Percentiles rank a stretch among this genome's conserved stretches.
These are phyloP conservation scores for Ceraceosorus bombacis DNA, from an alignment of 1,284 basidiomycete species.

Conservation along the genomic window DNA sequence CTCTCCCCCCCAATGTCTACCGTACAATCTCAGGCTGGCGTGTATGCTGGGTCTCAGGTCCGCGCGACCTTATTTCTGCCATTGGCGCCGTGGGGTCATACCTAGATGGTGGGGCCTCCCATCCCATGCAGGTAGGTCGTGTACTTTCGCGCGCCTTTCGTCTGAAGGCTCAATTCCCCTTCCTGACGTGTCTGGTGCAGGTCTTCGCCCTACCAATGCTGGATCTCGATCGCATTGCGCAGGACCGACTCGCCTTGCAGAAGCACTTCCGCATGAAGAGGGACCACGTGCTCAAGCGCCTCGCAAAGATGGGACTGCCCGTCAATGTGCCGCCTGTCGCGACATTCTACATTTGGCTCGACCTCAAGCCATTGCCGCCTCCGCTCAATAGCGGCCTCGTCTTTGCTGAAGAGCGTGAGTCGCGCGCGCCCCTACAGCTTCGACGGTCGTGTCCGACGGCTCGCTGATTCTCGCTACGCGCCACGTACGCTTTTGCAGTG, in stretches of 20 bases:
- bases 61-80: slow-evolving; percentile 33
- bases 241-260: slow-evolving; percentile 60
- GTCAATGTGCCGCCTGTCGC: slow-evolving; percentile 23
- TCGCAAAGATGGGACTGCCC: slow-evolving; percentile 58
- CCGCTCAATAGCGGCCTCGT: slow-evolving; percentile 83
- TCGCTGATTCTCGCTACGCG: too few species aligned
- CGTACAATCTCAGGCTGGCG: slow-evolving; percentile 56
- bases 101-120: slow-evolving; percentile 32
- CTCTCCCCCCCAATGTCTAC: too few species aligned
- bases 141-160: too few species aligned
- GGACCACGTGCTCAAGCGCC: slow-evolving; percentile 75
- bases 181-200: too few species aligned
- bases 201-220: slow-evolving; percentile 32
- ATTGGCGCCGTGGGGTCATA: slow-evolving; percentile 32
- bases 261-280: slow-evolving; percentile 79
- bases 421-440: too few species aligned
- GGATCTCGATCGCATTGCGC: slow-evolving; percentile 56
- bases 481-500: too few species aligned
- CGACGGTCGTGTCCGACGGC: too few species aligned
- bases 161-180: too few species aligned
- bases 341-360: slow-evolving; percentile 71
- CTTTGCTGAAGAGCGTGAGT: slow-evolving; percentile 78
- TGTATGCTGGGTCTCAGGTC: slow-evolving; percentile 82
- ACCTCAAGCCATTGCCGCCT: slow-evolving; percentile 65
- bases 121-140: slow-evolving; percentile 28